phyloP scores from a whole-genome alignment of 768 basidiomycete species.

The Boletellus emodensis region DNA sequence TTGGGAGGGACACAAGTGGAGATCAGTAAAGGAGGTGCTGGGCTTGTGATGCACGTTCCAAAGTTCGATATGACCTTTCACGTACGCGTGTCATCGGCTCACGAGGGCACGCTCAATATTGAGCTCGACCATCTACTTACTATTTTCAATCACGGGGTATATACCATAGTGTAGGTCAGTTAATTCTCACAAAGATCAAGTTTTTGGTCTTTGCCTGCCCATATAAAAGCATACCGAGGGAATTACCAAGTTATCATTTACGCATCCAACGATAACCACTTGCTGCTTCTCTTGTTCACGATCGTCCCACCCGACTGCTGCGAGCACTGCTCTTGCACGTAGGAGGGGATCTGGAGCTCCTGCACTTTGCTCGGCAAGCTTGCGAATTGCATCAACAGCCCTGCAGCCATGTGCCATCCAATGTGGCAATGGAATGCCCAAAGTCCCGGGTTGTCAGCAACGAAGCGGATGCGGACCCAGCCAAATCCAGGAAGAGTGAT shows the following conservation, averaged over 20 bases:
- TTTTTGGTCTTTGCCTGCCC: background rate
- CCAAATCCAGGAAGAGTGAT: conserved; percentile 37
- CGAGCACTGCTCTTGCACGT: conserved; percentile 32
- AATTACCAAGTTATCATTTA: background rate
- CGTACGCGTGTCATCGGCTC: background rate
- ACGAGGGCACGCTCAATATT: background rate
- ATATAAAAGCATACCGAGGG: background rate
- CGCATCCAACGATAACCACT: conserved; percentile 18
- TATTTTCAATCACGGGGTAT: background rate
- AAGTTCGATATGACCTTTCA: background rate
- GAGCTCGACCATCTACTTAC: background rate
- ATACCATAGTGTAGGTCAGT: background rate
- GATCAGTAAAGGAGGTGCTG: conserved; percentile 25
- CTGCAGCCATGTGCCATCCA: conserved; percentile 39
- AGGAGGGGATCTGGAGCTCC: conserved; percentile 33
- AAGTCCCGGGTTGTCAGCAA: conserved; percentile 42
- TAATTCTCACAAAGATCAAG: background rate
- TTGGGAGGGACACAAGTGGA: conserved; percentile 35
- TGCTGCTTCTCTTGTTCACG: conserved; percentile 16
- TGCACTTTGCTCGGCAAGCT: conserved; percentile 34
- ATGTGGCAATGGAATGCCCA: conserved; percentile 47
- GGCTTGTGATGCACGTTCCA: conserved; percentile 14
- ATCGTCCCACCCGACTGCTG: conserved; percentile 28
- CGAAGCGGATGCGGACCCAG: conserved; percentile 37
- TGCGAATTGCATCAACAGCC: conserved; percentile 40